Base-by-base conservation (phyloP, 2,329 filamentous ascomycete species). In the Aspergillus candidus region DNA sequence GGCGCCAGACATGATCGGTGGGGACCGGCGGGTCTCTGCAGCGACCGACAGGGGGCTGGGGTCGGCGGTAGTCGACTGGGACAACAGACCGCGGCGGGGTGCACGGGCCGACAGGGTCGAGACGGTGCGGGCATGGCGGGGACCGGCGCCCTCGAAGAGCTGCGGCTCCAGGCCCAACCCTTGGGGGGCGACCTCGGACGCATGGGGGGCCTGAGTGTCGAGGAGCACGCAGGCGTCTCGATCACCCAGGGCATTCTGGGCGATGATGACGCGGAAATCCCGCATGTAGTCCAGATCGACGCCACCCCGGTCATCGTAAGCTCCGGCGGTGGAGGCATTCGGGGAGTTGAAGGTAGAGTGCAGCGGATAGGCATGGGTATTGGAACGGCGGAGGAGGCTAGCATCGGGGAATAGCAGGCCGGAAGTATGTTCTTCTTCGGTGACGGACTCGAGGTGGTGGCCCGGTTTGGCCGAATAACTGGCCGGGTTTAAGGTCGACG, bases 361-460 rank as follows among this genome's bases (percentile, higher is more conserved):
- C 14, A 68, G 58, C 46, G 65, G 65, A 48, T 64, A 69, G n/a
- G 63, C 62, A 51, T 67, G 62, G 38, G 58, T 62, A 52, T 65
- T 62, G 35, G 68, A 70, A 31, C 61, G 65, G 43, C 66, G 65
- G 43, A 69, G 67, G 11, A 67, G 58, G 46, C 61, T 70, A 33
- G 65, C 62, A 55, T 72, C 70, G 30, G 71, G 72, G 49, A 72
- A 74, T 41, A 74, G 58, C 36, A 74, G 62, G 32, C 68, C 67
- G 36, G 70, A 70, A 4, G 71, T 74, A 50, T 74, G 71, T 49
- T 72, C 69, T 51, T 74, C 71, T 48, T 74, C 71, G 1, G 70
- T 73, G 17, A 72, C 68, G 17, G 71, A 74, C 51, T 74, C 71
- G 14, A 72, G 64, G 27, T 66, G 63, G 17, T 61, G 57, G 12